Percentiles rank a stretch among this genome's conserved stretches.
Conservation (phyloP, 2,329 filamentous ascomycete species). For the Rutstroemia sydowiana region DNA sequence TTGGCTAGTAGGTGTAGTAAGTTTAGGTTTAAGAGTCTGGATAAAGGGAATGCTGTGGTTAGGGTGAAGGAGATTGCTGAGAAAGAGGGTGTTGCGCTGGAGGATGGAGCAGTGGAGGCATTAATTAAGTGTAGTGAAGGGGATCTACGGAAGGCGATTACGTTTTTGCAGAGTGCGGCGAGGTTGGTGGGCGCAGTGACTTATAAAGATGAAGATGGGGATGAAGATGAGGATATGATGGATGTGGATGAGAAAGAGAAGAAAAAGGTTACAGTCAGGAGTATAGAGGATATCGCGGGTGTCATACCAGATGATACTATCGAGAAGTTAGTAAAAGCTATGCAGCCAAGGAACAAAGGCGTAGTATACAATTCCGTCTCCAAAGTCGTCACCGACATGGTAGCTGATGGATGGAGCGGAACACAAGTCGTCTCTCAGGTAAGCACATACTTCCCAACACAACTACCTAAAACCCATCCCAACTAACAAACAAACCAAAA, state of each 20-base stretch:
- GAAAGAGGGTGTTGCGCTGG: conserved; percentile 68
- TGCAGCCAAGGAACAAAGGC: conserved; percentile 61
- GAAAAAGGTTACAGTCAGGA: conserved; percentile 67
- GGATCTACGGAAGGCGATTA: conserved; percentile 93
- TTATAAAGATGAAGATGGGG: conserved; percentile 26
- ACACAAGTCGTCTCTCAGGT: conserved; percentile 79
- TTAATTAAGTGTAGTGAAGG: conserved; percentile 86
- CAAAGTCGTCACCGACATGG: conserved; percentile 77
- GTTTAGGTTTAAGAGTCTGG: conserved; percentile 94
- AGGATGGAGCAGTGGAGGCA: conserved; percentile 72
- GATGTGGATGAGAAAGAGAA: conserved; percentile 48
- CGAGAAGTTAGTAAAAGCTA: conserved; percentile 60
- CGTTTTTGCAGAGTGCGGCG: conserved; percentile 90
- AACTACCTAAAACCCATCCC: neutral
- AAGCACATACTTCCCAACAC: conserved; percentile 24
- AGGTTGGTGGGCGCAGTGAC: conserved; percentile 69
- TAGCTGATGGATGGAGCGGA: conserved; percentile 96
- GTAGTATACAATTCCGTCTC: conserved; percentile 68
- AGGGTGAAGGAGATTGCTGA: conserved; percentile 76
- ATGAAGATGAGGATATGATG: conserved; percentile 37
- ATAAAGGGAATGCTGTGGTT: conserved; percentile 73
- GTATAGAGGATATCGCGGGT: conserved; percentile 90
- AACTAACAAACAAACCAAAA: neutral
- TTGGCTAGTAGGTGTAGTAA: conserved; percentile 90
- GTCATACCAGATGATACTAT: conserved; percentile 78